Evolutionary conservation across 108 stramenopile genomes (phyloP).

Genomic region (Fragilariopsis cylindrus): DNA sequence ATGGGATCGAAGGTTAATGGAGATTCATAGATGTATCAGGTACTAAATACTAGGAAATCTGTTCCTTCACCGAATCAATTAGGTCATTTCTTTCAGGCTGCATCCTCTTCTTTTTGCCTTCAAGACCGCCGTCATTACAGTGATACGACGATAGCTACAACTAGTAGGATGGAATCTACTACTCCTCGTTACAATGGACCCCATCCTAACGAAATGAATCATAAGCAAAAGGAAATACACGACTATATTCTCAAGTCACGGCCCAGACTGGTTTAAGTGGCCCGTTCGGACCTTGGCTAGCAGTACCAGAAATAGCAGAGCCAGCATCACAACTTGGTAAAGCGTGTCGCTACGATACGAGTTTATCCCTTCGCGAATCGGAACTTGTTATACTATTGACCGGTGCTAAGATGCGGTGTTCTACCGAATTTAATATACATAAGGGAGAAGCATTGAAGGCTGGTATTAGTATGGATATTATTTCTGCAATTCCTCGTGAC

Average conservation of each 20-base stretch:
- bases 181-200: conserved; percentile 69
- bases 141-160: background rate
- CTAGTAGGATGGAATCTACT: no score
- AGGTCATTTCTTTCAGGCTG: no score
- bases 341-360: conserved; percentile 69
- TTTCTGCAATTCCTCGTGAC: conserved; percentile 64
- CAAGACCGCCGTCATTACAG: no score
- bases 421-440: conserved; percentile 80
- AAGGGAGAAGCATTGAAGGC: conserved; percentile 68
- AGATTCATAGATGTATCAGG: no score
- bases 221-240: conserved; percentile 56
- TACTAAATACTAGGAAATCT: no score
- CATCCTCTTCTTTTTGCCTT: no score
- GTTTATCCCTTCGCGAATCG: conserved; percentile 60
- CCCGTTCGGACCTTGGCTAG: conserved; percentile 87
- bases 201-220: conserved; percentile 46
- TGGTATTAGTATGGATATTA: conserved; percentile 54
- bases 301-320: conserved; percentile 63
- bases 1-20: no score
- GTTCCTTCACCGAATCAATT: no score
- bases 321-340: conserved; percentile 67
- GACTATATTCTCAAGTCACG: conserved; percentile 61
- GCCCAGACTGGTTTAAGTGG: conserved; percentile 76
- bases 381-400: conserved; percentile 80
- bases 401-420: conserved; percentile 63